These are phyloP conservation scores for Cryptosporidium ubiquitum DNA, from an alignment of 169 alveolate species.

Conservation along the genomic window DNA sequence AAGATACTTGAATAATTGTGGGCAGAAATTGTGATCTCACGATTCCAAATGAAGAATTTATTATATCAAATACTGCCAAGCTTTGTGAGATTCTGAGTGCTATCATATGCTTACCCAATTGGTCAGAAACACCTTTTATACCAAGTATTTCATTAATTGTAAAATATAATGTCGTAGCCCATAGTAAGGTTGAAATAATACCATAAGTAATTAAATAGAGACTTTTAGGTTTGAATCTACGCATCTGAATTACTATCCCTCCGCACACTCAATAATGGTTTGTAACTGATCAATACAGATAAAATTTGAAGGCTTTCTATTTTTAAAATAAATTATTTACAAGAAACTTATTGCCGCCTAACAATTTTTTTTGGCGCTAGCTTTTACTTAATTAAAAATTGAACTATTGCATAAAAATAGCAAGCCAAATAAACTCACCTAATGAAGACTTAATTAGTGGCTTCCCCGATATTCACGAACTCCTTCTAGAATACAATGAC, in stretches of 20 bases:
- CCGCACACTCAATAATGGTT: background rate
- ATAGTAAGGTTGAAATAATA: slow-evolving; percentile 14
- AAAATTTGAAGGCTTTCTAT: background rate
- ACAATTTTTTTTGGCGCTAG: background rate
- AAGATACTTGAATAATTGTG: slow-evolving; percentile 41
- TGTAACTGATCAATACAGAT: slow-evolving; percentile 1
- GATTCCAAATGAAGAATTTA: slow-evolving; percentile 51
- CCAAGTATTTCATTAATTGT: slow-evolving; percentile 20
- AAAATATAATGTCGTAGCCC: slow-evolving; percentile 21
- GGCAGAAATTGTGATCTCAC: slow-evolving; percentile 53
- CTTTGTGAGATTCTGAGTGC: slow-evolving; percentile 54
- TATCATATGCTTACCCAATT: slow-evolving; percentile 8
- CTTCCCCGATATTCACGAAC: slow-evolving; percentile 84
- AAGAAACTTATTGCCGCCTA: background rate
- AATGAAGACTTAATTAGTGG: slow-evolving; percentile 14
- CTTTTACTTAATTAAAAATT: background rate
- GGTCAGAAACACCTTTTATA: background rate
- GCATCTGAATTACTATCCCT: slow-evolving; percentile 16
- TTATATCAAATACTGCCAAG: slow-evolving; percentile 49
- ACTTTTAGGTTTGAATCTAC: background rate
- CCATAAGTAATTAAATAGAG: slow-evolving; percentile 40
- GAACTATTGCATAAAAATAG: background rate
- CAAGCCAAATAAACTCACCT: background rate
- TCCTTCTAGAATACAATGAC: slow-evolving; percentile 83
- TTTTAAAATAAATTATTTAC: background rate